phyloP scores from a whole-genome alignment of 176 grass and related monocot species.

The Pontederia paniculata region DNA sequence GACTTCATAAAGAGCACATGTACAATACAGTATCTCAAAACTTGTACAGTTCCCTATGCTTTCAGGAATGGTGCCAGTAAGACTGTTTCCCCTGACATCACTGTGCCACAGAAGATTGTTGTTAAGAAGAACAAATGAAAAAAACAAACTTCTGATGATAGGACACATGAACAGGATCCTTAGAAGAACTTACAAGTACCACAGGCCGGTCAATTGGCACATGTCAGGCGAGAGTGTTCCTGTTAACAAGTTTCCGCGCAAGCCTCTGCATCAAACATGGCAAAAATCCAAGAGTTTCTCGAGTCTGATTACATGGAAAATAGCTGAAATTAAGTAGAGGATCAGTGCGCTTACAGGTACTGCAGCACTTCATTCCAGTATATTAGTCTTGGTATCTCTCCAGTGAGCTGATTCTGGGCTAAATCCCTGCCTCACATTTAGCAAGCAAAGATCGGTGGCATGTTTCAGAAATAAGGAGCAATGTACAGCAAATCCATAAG shows the following conservation, averaged over 20 bases:
- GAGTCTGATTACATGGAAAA: too few species aligned
- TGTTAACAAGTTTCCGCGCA: conserved; percentile 74
- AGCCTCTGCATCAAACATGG: conserved; percentile 41
- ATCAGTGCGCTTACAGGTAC: conserved; percentile 48
- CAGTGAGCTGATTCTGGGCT: conserved; percentile 80
- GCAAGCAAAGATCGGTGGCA: neutral
- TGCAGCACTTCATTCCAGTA: conserved; percentile 99
- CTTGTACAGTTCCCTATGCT: conserved; percentile 94
- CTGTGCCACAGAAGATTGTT: conserved; percentile 24
- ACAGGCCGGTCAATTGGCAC: conserved; percentile 94
- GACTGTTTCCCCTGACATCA: conserved; percentile 94
- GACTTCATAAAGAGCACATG: neutral
- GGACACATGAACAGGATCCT: conserved; percentile 5
- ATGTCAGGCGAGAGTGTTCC: conserved; percentile 86
- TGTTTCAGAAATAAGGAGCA: too few species aligned
- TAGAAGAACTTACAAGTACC: conserved; percentile 89
- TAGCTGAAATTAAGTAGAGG: neutral
- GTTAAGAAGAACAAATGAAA: neutral
- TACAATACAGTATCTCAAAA: conserved; percentile 85
- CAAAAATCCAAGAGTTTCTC: neutral
- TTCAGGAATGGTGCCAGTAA: conserved; percentile 91
- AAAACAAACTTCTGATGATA: too few species aligned
- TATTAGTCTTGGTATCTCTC: conserved; percentile 79
- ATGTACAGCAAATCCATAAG: too few species aligned
- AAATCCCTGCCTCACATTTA: conserved; percentile 49